phyloP scores from a whole-genome alignment of 345 rosid genomes.

The Moricandia arvensis region DNA sequence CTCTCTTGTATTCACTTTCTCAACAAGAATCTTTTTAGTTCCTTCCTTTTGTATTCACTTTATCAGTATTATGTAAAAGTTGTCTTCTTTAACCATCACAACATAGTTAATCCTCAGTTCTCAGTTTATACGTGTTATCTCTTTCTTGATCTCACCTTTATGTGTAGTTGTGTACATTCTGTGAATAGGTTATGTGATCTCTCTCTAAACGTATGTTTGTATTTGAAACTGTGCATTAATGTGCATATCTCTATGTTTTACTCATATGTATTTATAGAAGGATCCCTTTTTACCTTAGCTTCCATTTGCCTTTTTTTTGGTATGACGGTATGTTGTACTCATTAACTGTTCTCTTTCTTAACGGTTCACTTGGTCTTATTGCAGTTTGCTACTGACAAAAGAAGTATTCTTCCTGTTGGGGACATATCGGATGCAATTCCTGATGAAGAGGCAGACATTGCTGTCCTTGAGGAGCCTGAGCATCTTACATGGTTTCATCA shows the following conservation, averaged over 20 bases:
- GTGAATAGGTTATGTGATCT: slow-evolving; percentile 7
- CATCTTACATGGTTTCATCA: slow-evolving; percentile 99
- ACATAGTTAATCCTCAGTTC: not conserved
- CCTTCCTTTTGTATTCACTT: too few species aligned
- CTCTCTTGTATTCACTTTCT: too few species aligned
- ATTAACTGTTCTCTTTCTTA: not conserved
- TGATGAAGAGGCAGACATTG: slow-evolving; percentile 81
- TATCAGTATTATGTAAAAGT: not conserved
- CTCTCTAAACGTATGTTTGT: not conserved
- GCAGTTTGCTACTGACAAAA: slow-evolving; percentile 81
- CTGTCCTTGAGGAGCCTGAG: slow-evolving; percentile 98
- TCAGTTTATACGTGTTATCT: not conserved
- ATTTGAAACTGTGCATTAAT: not conserved
- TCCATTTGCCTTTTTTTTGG: not conserved
- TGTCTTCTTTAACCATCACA: not conserved
- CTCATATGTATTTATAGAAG: not conserved
- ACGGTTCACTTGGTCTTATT: not conserved
- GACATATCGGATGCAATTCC: slow-evolving; percentile 73
- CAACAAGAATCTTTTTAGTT: too few species aligned
- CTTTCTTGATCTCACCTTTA: not conserved
- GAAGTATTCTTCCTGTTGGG: slow-evolving; percentile 90
- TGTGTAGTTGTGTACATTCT: not conserved
- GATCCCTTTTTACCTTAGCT: not conserved
- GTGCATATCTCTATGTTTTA: not conserved
- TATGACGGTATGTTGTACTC: not conserved